These are phyloP conservation scores for Pseudogymnoascus sp. DNA, from an alignment of 2,329 filamentous ascomycete species.

Conservation along the genomic window DNA sequence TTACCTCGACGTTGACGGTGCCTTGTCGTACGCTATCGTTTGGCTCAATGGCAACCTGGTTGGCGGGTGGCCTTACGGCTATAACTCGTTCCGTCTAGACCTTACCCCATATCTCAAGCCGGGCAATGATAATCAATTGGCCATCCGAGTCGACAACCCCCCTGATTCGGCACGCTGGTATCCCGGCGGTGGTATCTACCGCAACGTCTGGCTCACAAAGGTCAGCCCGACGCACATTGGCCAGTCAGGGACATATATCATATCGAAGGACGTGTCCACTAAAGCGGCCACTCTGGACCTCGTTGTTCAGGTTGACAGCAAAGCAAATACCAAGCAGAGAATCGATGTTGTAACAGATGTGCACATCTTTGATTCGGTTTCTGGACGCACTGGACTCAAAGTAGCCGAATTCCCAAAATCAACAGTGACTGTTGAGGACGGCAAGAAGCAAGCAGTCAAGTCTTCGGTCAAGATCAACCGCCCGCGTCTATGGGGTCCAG, in stretches of 20 bases:
- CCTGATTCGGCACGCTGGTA: slow-evolving; percentile 47
- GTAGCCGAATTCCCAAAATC: slow-evolving; percentile 31
- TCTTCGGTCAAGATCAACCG: slow-evolving; percentile 21
- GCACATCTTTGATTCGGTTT: slow-evolving; percentile 31
- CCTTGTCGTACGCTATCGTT: slow-evolving; percentile 16
- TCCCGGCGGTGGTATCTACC: slow-evolving; percentile 46
- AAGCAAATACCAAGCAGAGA: slow-evolving; percentile 17
- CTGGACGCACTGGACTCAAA: slow-evolving; percentile 23
- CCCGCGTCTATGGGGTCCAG: slow-evolving; percentile 44
- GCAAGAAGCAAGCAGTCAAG: slow-evolving; percentile 29
- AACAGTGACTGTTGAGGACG: slow-evolving; percentile 26
- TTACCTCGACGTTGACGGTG: slow-evolving; percentile 34
- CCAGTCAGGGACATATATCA: slow-evolving; percentile 44
- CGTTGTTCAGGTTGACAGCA: slow-evolving; percentile 40
- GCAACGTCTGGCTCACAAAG: slow-evolving; percentile 49
- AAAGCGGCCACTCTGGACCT: slow-evolving; percentile 39
- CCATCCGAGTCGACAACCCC: slow-evolving; percentile 45
- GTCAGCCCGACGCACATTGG: slow-evolving; percentile 39
- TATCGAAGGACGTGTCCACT: slow-evolving; percentile 38
- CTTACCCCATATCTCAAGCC: slow-evolving; percentile 37
- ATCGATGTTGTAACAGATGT: slow-evolving; percentile 37
- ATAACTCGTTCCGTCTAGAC: slow-evolving; percentile 41
- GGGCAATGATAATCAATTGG: slow-evolving; percentile 36
- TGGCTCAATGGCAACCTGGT: slow-evolving; percentile 17
- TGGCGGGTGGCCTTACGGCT: slow-evolving; percentile 16